These are phyloP conservation scores for Carallia pectinifolia DNA, from an alignment of 345 rosid species.

Conservation along the genomic window DNA sequence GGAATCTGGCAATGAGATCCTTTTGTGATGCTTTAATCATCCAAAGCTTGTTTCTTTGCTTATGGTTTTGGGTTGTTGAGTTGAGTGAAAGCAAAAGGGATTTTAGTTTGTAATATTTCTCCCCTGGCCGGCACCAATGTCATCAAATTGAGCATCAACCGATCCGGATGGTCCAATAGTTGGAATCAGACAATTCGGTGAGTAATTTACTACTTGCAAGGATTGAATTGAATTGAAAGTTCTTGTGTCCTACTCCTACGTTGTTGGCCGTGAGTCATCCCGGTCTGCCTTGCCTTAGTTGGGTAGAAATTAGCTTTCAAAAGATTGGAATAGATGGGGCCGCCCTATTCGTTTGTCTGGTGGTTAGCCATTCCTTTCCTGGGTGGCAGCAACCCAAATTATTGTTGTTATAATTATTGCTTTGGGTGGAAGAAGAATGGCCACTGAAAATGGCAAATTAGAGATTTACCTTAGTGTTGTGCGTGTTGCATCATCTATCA, in stretches of 20 bases:
- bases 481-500: not conserved
- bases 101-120: not conserved
- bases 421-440: not conserved
- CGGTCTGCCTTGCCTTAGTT: not conserved
- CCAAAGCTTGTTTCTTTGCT: constrained; percentile 13
- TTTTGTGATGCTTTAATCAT: not conserved
- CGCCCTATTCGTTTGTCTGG: not conserved
- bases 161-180: not conserved
- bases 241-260: not conserved
- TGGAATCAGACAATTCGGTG: not conserved
- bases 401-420: not conserved
- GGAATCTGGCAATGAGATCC: not conserved
- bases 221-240: not conserved
- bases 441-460: not conserved
- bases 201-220: not conserved
- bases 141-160: not conserved
- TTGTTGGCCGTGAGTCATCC: not conserved
- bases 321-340: not conserved
- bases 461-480: not conserved
- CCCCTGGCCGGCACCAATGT: not conserved
- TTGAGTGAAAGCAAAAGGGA: too few species aligned
- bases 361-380: not conserved
- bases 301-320: not conserved
- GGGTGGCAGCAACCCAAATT: not conserved
- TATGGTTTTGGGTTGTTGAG: too few species aligned